A percentile compares a stretch with the other conserved stretches of the same genome.
Conservation (phyloP, 306 rosid species). For the Lupinus albus region DNA sequence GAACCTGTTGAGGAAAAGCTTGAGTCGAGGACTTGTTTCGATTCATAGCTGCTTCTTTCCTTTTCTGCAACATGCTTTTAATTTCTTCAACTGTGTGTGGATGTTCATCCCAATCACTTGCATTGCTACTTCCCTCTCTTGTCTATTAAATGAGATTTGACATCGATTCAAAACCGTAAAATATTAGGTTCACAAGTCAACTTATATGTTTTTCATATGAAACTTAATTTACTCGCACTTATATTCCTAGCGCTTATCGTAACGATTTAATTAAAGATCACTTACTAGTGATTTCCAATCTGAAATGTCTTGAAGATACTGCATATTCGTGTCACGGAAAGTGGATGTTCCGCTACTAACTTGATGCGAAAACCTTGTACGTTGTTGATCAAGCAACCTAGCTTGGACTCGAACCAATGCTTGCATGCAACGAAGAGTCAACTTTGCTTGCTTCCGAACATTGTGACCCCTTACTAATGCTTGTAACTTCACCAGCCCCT, state of each 20-base stretch:
- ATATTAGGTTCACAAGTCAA: too few relatives aligned
- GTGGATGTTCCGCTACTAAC: constrained; percentile 75
- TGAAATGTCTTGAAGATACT: constrained; percentile 76
- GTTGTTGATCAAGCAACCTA: constrained; percentile 72
- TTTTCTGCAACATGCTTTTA: constrained; percentile 86
- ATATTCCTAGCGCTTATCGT: too few relatives aligned
- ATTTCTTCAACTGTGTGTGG: constrained; percentile 90
- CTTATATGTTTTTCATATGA: too few relatives aligned
- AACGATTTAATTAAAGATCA: not conserved
- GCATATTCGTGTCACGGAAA: constrained; percentile 70
- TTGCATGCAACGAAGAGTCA: constrained; percentile 90
- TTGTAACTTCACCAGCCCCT: constrained; percentile 92
- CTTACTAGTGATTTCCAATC: constrained; percentile 84
- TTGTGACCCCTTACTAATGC: constrained; percentile 95
- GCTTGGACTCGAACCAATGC: constrained; percentile 91
- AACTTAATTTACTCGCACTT: too few relatives aligned
- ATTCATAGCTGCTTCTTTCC: constrained; percentile 78
- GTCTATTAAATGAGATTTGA: constrained; percentile 44
- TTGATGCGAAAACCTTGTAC: constrained; percentile 73
- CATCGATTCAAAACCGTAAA: too few relatives aligned
- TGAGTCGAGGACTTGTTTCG: constrained; percentile 76
- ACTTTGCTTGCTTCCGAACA: constrained; percentile 93
- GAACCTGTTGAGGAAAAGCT: constrained; percentile 87
- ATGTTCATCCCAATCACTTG: constrained; percentile 92
- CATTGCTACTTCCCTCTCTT: constrained; percentile 81